phyloP scores from a whole-genome alignment of 2,329 filamentous ascomycete genomes.

The Calycina marina region DNA sequence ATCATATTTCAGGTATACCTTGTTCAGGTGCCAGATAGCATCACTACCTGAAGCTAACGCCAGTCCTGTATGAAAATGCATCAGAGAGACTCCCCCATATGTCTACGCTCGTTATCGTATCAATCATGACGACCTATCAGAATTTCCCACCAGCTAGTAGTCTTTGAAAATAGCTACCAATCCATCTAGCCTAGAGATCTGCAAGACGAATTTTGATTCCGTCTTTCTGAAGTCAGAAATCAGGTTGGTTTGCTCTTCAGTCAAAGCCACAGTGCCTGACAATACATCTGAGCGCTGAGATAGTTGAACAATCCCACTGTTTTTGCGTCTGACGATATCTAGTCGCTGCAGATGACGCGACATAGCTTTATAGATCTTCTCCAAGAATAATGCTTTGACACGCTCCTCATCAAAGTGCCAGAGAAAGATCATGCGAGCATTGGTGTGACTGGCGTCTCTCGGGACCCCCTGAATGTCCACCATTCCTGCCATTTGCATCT shows the following conservation, averaged over 20 bases:
- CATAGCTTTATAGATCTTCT: conserved; percentile 84
- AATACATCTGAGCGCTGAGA: conserved; percentile 76
- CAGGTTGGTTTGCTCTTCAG: conserved; percentile 54
- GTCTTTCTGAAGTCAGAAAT: conserved; percentile 45
- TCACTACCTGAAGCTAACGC: too few species aligned
- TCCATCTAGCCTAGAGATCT: conserved; percentile 71
- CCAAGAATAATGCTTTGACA: conserved; percentile 53
- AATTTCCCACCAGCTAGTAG: conserved; percentile 31
- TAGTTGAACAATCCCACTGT: conserved; percentile 62
- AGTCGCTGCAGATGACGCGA: conserved; percentile 70
- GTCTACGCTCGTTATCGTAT: neutral
- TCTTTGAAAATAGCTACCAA: conserved; percentile 73
- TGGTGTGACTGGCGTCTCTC: conserved; percentile 67
- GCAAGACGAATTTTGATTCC: conserved; percentile 60
- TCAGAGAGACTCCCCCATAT: too few species aligned
- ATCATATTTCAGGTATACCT: too few species aligned
- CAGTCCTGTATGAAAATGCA: too few species aligned
- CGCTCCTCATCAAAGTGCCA: conserved; percentile 80
- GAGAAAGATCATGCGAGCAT: conserved; percentile 74
- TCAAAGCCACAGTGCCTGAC: conserved; percentile 60
- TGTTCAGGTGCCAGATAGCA: too few species aligned
- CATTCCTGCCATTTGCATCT: conserved; percentile 74
- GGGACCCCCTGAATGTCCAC: conserved; percentile 91
- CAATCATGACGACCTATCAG: neutral
- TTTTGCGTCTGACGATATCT: conserved; percentile 56